phyloP scores from a whole-genome alignment of 306 rosid species.

The Fragaria ananassa region DNA sequence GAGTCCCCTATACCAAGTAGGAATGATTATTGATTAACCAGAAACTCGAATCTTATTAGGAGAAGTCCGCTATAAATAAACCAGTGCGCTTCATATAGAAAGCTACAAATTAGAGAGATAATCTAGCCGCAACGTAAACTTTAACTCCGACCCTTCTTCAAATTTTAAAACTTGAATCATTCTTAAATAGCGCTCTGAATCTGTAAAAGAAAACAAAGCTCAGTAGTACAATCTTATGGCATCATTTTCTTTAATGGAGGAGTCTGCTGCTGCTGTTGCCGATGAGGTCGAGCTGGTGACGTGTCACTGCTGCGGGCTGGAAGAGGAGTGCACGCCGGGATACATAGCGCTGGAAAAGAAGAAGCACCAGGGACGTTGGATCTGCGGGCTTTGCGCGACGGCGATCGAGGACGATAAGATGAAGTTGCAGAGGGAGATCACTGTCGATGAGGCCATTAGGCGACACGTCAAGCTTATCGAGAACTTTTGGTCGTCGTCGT shows the following conservation, averaged over 20 bases:
- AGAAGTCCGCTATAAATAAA: background rate
- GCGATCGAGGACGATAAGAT: conserved; percentile 61
- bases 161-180: background rate
- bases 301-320: conserved; percentile 69
- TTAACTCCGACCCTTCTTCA: background rate
- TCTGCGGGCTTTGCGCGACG: conserved; percentile 75
- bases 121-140: background rate
- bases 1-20: background rate
- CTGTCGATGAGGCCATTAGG: conserved; percentile 56
- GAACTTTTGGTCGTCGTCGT: conserved; percentile 39
- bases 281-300: conserved; percentile 40
- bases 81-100: background rate
- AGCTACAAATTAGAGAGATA: background rate
- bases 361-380: conserved; percentile 63
- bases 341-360: conserved; percentile 59
- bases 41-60: background rate
- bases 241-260: background rate
- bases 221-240: background rate
- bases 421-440: conserved; percentile 35
- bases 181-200: background rate
- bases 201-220: background rate
- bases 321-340: conserved; percentile 70
- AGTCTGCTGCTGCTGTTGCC: background rate
- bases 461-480: conserved; percentile 49
- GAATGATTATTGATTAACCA: background rate